Conservation (phyloP, 768 basidiomycete genomes). For the Boletus subparvulus region DNA sequence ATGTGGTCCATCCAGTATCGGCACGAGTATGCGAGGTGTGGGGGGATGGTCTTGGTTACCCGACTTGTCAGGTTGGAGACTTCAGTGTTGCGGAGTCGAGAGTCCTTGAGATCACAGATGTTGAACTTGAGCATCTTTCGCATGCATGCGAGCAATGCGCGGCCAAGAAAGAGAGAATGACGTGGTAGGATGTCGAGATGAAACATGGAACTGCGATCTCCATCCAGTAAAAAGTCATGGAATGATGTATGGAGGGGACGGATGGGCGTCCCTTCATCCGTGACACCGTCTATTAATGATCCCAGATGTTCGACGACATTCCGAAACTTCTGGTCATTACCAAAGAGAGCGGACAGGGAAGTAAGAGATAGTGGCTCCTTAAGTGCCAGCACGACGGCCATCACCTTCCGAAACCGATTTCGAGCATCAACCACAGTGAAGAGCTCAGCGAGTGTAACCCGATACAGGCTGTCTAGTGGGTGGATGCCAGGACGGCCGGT, state of each 20-base stretch:
- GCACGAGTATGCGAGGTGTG: too few species aligned
- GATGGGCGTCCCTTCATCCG: conserved; percentile 14
- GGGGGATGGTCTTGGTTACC: too few species aligned
- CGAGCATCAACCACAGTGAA: not conserved
- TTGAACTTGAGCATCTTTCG: too few species aligned
- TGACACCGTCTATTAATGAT: conserved; percentile 19
- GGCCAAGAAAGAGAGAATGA: too few species aligned
- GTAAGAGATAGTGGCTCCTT: conserved; percentile 11
- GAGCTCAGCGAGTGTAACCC: conserved; percentile 8
- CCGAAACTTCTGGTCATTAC: not conserved
- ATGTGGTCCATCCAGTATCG: too few species aligned
- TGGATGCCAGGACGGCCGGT: not conserved
- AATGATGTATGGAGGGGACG: conserved; percentile 34
- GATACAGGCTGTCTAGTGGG: conserved; percentile 9
- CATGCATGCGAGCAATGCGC: too few species aligned
- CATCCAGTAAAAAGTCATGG: conserved; percentile 29
- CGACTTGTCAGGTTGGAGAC: too few species aligned
- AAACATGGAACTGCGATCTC: conserved; percentile 6
- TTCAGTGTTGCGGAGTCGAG: too few species aligned
- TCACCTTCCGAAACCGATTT: conserved; percentile 9
- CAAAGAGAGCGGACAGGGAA: conserved; percentile 9
- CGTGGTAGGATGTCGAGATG: too few species aligned
- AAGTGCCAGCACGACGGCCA: conserved; percentile 9
- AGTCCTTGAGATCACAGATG: too few species aligned
- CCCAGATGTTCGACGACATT: conserved; percentile 13